phyloP scores from a whole-genome alignment of 2,329 filamentous ascomycete species.

The Aspergillus sp. region DNA sequence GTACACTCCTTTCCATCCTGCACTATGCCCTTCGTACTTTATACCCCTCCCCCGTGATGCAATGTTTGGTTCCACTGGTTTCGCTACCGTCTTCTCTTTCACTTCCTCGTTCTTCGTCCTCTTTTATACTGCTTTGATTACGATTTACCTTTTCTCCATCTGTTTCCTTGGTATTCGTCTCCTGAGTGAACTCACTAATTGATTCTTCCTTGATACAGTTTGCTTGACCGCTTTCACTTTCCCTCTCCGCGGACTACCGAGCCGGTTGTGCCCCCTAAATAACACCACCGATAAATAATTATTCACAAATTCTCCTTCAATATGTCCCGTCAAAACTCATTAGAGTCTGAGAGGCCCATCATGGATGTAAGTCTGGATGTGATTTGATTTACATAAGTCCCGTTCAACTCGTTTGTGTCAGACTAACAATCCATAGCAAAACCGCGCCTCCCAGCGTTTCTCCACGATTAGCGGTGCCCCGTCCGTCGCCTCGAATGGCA shows the following conservation, averaged over 20 bases:
- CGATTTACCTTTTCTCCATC: too few relatives aligned
- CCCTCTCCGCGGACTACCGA: too few relatives aligned
- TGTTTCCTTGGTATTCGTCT: too few relatives aligned
- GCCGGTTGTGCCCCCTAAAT: too few relatives aligned
- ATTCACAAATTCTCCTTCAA: neutral
- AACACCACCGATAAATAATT: too few relatives aligned
- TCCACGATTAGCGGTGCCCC: slow-evolving; percentile 45
- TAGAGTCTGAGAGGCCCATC: slow-evolving; percentile 49
- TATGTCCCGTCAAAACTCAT: slow-evolving; percentile 37
- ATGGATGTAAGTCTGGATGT: slow-evolving; percentile 40
- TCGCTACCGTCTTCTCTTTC: neutral
- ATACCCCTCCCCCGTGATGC: neutral
- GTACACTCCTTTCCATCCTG: slow-evolving; percentile 1
- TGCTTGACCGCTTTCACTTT: too few relatives aligned
- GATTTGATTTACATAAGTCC: neutral
- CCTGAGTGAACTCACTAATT: too few relatives aligned
- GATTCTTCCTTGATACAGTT: too few relatives aligned
- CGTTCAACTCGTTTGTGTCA: slow-evolving; percentile 1
- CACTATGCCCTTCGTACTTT: neutral
- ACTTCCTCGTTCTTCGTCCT: neutral
- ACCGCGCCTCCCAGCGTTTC: slow-evolving; percentile 46
- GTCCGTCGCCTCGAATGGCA: slow-evolving; percentile 40
- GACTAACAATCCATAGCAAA: slow-evolving; percentile 20
- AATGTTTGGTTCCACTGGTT: neutral
- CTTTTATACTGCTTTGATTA: neutral